phyloP scores from a whole-genome alignment of 441 rosid genomes.

The Aleurites moluccanus region DNA sequence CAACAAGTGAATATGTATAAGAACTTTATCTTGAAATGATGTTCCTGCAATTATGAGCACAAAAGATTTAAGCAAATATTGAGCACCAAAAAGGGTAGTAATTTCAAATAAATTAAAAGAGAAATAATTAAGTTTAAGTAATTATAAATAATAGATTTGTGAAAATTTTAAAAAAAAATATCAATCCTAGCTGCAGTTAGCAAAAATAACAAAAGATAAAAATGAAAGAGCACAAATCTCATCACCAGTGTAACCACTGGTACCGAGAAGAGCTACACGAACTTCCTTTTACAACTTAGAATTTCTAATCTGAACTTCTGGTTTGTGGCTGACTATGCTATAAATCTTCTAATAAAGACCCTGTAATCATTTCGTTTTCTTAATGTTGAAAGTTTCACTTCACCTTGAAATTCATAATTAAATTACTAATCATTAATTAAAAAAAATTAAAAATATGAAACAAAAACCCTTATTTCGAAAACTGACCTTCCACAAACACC shows the following conservation, averaged over 20 bases:
- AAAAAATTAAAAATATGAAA: background rate
- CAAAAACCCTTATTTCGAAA: background rate
- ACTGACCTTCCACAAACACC: constrained; percentile 50
- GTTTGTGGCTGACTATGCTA: constrained; percentile 40
- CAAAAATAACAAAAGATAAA: too few species aligned
- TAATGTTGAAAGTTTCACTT: constrained; percentile 30
- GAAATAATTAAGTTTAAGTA: too few species aligned
- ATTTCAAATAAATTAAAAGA: too few species aligned
- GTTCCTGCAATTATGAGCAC: too few species aligned
- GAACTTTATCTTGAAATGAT: too few species aligned
- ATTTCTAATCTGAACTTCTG: constrained; percentile 36
- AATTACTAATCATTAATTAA: background rate
- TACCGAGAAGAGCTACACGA: constrained; percentile 83
- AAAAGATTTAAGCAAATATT: too few species aligned
- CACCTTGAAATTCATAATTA: constrained; percentile 38
- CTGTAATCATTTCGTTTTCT: constrained; percentile 33
- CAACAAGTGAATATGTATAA: too few species aligned
- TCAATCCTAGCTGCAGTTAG: background rate
- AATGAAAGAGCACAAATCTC: constrained; percentile 51
- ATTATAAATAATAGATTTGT: too few species aligned
- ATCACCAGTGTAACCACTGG: constrained; percentile 97
- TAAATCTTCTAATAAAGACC: constrained; percentile 36
- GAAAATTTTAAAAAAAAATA: background rate
- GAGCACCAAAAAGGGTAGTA: too few species aligned
- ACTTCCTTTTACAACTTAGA: constrained; percentile 46